phyloP scores from a whole-genome alignment of 2,329 filamentous ascomycete species.

The Alternaria gaisen region DNA sequence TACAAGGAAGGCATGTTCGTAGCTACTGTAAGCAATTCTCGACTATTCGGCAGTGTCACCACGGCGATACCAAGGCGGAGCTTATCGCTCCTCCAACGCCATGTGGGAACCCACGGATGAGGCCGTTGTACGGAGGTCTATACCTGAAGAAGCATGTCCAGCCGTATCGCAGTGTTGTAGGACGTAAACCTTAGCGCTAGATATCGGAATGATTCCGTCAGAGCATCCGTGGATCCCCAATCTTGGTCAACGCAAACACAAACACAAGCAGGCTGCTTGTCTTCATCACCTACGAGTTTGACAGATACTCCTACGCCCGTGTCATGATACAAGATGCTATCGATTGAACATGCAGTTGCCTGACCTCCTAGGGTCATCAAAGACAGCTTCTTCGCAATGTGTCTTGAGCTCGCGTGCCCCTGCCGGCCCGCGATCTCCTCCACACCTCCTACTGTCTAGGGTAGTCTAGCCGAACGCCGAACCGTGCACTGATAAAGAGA shows the following conservation, averaged over 20 bases:
- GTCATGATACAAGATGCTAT: neutral
- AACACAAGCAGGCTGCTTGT: neutral
- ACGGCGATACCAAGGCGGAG: neutral
- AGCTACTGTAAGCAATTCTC: neutral
- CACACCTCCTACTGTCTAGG: slow-evolving; percentile 9
- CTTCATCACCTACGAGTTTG: too few relatives aligned
- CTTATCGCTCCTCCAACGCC: slow-evolving; percentile 7
- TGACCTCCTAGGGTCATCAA: neutral
- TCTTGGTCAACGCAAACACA: neutral
- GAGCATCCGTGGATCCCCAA: neutral
- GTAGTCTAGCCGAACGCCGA: slow-evolving; percentile 15
- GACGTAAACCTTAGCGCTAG: slow-evolving; percentile 11
- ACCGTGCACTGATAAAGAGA: slow-evolving; percentile 20
- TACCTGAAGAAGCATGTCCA: slow-evolving; percentile 27
- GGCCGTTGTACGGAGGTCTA: slow-evolving; percentile 15
- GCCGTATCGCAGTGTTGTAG: slow-evolving; percentile 9
- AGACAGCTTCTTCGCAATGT: neutral
- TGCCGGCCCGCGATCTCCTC: slow-evolving; percentile 6
- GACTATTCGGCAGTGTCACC: neutral
- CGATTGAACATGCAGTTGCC: neutral
- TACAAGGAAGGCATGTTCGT: neutral
- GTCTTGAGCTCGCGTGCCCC: slow-evolving; percentile 2
- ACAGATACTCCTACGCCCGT: neutral
- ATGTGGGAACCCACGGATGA: slow-evolving; percentile 5
- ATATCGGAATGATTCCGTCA: slow-evolving; percentile 14